phyloP scores from a whole-genome alignment of 306 rosid species.

The Trifolium dubium region DNA sequence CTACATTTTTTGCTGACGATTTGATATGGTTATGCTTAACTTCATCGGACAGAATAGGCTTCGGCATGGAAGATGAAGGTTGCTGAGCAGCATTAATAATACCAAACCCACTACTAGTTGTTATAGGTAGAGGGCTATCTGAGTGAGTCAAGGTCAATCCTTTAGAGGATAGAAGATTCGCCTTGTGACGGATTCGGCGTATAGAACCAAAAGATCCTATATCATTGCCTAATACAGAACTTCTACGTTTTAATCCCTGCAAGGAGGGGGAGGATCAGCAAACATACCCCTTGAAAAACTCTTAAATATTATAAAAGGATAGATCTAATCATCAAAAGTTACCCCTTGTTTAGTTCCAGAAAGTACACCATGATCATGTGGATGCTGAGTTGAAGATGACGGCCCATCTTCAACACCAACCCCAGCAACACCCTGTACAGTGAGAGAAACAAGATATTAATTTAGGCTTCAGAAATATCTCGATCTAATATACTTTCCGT shows the following conservation, averaged over 20 bases:
- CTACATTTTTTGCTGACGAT: constrained; percentile 52
- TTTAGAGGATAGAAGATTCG: constrained; percentile 68
- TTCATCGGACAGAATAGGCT: constrained; percentile 50
- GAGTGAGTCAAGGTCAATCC: constrained; percentile 57
- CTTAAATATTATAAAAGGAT: constrained; percentile 14
- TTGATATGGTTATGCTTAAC: constrained; percentile 43
- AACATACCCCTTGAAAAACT: constrained; percentile 20
- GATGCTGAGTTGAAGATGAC: constrained; percentile 62
- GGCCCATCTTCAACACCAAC: constrained; percentile 54
- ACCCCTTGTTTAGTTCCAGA: constrained; percentile 78
- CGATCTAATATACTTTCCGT: neutral
- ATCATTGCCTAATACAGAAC: constrained; percentile 76
- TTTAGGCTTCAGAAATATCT: constrained; percentile 1
- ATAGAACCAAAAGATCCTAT: constrained; percentile 79
- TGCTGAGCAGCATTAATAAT: constrained; percentile 48
- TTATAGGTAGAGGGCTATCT: constrained; percentile 49
- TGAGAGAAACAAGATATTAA: constrained; percentile 35
- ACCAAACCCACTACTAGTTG: constrained; percentile 45
- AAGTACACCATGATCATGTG: constrained; percentile 50
- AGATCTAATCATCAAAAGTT: constrained; percentile 33
- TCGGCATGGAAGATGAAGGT: constrained; percentile 53
- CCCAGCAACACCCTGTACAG: constrained; percentile 57
- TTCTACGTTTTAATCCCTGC: constrained; percentile 75
- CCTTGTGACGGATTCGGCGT: constrained; percentile 81
- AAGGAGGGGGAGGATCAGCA: neutral